phyloP scores from a whole-genome alignment of 2,329 filamentous ascomycete genomes.

The Penicillium sp. region DNA sequence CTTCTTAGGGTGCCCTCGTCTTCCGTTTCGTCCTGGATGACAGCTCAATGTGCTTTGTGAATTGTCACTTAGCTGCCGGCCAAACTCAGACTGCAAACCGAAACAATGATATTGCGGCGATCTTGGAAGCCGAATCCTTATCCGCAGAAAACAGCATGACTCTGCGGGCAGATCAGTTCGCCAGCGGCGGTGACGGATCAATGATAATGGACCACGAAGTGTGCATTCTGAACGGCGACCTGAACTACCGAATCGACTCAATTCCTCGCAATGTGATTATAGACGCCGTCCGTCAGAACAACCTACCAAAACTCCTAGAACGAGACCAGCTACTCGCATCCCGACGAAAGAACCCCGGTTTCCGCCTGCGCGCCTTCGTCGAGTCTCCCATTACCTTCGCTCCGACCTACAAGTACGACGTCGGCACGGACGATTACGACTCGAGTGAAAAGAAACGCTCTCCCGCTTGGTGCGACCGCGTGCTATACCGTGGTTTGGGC shows the following conservation, averaged over 20 bases:
- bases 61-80: slow-evolving; percentile 93
- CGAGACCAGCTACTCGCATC: slow-evolving; percentile 90
- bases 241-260: slow-evolving; percentile 97
- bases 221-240: slow-evolving; percentile 91
- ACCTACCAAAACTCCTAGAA: slow-evolving; percentile 81
- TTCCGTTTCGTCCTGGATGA: slow-evolving; percentile 93
- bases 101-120: slow-evolving; percentile 87
- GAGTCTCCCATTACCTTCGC: slow-evolving; percentile 87
- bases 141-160: slow-evolving; percentile 65
- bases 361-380: slow-evolving; percentile 83
- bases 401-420: slow-evolving; percentile 98
- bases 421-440: slow-evolving; percentile 91
- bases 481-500: slow-evolving; percentile 79
- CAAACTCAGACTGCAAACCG: slow-evolving; percentile 85
- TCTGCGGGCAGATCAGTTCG: slow-evolving; percentile 70
- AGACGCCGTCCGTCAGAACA: slow-evolving; percentile 73
- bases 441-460: slow-evolving; percentile 89
- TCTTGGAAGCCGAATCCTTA: slow-evolving; percentile 76
- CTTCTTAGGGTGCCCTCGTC: slow-evolving; percentile 67
- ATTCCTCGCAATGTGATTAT: slow-evolving; percentile 94
- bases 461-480: slow-evolving; percentile 92
- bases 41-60: slow-evolving; percentile 90
- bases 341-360: slow-evolving; percentile 81
- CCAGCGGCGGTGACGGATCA: slow-evolving; percentile 87
- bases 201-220: slow-evolving; percentile 97